phyloP scores from a whole-genome alignment of 2,329 filamentous ascomycete genomes.

The Esteya vermicola region DNA sequence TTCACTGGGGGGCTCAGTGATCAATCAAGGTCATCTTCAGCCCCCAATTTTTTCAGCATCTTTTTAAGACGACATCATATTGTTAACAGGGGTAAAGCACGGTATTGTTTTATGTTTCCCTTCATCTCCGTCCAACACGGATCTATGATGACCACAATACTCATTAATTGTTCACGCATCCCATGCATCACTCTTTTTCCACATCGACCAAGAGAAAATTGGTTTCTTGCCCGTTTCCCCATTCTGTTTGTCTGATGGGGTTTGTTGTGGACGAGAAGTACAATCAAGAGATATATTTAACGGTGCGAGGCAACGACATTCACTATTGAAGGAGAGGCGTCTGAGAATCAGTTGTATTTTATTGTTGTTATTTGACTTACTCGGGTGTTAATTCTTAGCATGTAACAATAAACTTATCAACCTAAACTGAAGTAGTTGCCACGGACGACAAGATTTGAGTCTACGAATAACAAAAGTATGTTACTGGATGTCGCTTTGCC shows the following conservation, averaged over 20 bases:
- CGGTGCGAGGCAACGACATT: neutral
- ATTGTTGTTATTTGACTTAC: slow-evolving; percentile 5
- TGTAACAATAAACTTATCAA: slow-evolving; percentile 7
- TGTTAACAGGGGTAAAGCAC: no score
- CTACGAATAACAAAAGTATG: slow-evolving; percentile 35
- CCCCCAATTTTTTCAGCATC: neutral
- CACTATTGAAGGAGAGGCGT: neutral
- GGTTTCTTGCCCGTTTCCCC: no score
- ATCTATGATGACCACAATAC: no score
- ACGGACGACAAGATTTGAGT: slow-evolving; percentile 24
- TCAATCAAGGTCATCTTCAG: neutral
- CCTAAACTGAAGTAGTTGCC: slow-evolving; percentile 56
- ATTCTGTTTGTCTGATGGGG: no score
- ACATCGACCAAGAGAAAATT: no score
- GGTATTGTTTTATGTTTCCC: no score
- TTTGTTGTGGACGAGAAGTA: neutral
- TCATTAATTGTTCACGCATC: no score
- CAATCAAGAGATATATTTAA: neutral
- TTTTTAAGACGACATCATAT: no score
- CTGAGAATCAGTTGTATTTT: neutral
- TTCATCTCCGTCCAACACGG: no score
- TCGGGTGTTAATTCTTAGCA: slow-evolving; percentile 2
- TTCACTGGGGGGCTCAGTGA: slow-evolving; percentile 5
- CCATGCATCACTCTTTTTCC: no score
- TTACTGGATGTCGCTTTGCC: slow-evolving; percentile 79